A percentile compares a stretch with the other conserved stretches of the same genome.
phyloP scores from a whole-genome alignment of 331 rosid species.

The Dryas integrifolia region DNA sequence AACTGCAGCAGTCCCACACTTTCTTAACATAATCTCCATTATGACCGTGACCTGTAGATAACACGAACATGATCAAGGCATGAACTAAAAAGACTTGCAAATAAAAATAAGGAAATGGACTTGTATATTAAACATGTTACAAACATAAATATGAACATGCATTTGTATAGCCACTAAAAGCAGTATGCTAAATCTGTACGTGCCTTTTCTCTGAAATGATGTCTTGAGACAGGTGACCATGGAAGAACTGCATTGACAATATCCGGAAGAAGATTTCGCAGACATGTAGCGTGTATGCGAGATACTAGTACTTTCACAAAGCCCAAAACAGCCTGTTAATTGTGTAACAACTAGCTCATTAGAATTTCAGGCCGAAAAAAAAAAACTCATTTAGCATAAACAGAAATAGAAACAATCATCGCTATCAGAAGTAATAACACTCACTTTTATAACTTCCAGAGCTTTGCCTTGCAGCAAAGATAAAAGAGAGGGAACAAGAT shows the following conservation, averaged over 20 bases:
- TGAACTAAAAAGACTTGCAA: background rate
- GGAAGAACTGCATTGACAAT: constrained; percentile 56
- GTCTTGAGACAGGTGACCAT: constrained; percentile 80
- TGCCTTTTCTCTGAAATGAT: constrained; percentile 88
- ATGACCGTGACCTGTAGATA: constrained; percentile 62
- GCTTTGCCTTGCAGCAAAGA: constrained; percentile 75
- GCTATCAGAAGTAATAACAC: constrained; percentile 23
- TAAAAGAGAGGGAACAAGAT: constrained; percentile 72
- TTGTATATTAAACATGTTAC: background rate
- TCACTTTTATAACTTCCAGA: constrained; percentile 73
- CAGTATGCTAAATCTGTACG: constrained; percentile 22
- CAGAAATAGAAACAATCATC: constrained; percentile 21
- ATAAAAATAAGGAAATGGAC: background rate
- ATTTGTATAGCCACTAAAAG: background rate
- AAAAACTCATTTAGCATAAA: background rate
- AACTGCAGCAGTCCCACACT: constrained; percentile 77
- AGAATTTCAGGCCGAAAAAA: constrained; percentile 6
- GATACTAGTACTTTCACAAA: constrained; percentile 89
- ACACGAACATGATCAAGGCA: background rate
- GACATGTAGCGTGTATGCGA: constrained; percentile 52
- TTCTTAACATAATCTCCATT: constrained; percentile 72
- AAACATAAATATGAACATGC: background rate
- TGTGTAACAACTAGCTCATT: constrained; percentile 29
- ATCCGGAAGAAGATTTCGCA: constrained; percentile 61
- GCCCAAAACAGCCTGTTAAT: constrained; percentile 85